Evolutionary conservation across 1,284 basidiomycete genomes (phyloP), one percentile per base, ranked within the genome.

Genomic region (Ustilago xerochloae): DNA sequence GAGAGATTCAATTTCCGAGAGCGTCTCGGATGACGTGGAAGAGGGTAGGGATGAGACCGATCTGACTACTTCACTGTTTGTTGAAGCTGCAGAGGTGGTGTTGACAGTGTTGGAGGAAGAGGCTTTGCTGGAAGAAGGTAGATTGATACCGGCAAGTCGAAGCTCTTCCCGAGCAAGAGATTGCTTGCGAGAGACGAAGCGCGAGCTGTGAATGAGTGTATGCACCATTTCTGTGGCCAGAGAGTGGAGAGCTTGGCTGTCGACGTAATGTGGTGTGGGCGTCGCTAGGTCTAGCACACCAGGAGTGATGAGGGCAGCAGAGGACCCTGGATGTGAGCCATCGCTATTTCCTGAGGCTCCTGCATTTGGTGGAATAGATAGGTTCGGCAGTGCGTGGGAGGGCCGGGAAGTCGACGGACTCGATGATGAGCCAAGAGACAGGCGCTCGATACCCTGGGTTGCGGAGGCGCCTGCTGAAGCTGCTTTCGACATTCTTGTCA

Each of bases 231-330:
- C 91, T 59, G 94, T 93, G 49, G 94, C 86, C 74, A 97, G 90
- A 84, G 93, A 93, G 75, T 92, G 91, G 86, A 94, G 90, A 1
- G 89, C 89, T 12, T 90, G 88, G 33, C 87, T 89, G 84, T 95
- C 93, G 66, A 96, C 84, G 86, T 86, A 80, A 10, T 73, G 57
- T 1, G 85, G 85, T 3, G 79, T 30, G 1, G 87, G 86, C 9
- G 77, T 69, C 1, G 86, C 85, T 24, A 87, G 81, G 0, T 71
- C 53, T 48, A 85, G 82, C 6, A 86, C 71, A 0, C 63, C 60
- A 24, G 57, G 45, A 22, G 60, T 73, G 43, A 78, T 38, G 38
- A 78, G 63, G 3, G 59, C 38, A 7, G 69, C 69, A 22, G 68
- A 67, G 2, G 68, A 54, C 12, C 56, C 47, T 6, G 54, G 13